Conservation (phyloP, 2,329 filamentous ascomycete genomes). For the Orbilia quercus region DNA sequence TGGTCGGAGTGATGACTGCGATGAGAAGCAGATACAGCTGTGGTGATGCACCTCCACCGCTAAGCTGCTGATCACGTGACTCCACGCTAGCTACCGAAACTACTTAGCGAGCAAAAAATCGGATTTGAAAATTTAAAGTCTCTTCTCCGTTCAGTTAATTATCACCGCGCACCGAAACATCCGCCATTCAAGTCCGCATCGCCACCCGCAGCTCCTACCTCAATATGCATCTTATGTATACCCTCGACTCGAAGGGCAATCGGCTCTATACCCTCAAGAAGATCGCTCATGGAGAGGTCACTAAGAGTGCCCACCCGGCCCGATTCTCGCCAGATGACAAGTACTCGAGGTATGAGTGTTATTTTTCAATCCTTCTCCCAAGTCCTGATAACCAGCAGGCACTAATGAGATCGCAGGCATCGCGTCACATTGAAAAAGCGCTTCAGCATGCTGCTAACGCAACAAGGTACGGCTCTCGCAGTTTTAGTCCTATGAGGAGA, state of each 20-base stretch:
- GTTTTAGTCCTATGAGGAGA: neutral
- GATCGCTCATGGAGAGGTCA: constrained; percentile 81
- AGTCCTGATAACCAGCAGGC: neutral
- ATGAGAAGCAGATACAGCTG: neutral
- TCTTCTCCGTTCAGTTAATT: constrained; percentile 1
- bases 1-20: neutral
- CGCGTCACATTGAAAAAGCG: constrained; percentile 94
- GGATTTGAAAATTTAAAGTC: no score
- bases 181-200: neutral
- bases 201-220: neutral
- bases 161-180: neutral
- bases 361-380: no score
- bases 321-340: constrained; percentile 98
- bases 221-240: constrained; percentile 83
- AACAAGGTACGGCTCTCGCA: constrained; percentile 68
- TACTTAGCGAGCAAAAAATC: neutral
- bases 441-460: constrained; percentile 86
- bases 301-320: constrained; percentile 94
- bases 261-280: constrained; percentile 97
- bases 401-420: constrained; percentile 70
- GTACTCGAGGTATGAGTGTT: constrained; percentile 77
- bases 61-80: constrained; percentile 20
- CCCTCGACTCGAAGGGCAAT: constrained; percentile 81
- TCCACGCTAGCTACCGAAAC: constrained; percentile 1
- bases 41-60: neutral